Base-by-base conservation (phyloP, 1,284 basidiomycete genomes). In the Agroathelia rolfsii region DNA sequence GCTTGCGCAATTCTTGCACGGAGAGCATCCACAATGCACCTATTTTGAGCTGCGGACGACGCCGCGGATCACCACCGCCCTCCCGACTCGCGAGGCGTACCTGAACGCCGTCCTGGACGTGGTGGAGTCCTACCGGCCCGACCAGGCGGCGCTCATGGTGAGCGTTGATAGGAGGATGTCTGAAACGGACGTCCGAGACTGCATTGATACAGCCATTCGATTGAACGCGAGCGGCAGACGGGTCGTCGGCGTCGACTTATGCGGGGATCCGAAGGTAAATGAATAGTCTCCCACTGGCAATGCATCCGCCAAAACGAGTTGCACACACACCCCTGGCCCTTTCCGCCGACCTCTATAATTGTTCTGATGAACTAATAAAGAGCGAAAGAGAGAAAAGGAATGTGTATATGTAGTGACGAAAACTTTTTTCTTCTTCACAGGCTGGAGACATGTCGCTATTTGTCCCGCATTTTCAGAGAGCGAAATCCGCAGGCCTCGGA, bases 191-290 rank as follows among this genome's bases (percentile, higher is more conserved):
- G 53, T 73, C 21, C 40, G 49, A 12, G 78, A 84, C 41, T 72
- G 72, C 38, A 52, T 86, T 0, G 55, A 59, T 7, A 54, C 78
- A 12, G 79, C 80, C 0, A 59, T 69, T 5, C 49, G 53, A 34
- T 48, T 89, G 34, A 75, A 64, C 38, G 41, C 50, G 1, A 66
- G 66, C 22, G 79, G 80, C 0, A 50, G 72, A 28, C 60, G 76
- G 3, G 61, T 89, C 3, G 79, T 88, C 6, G 86, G 83, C 4
- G 52, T 90, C 3, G 86, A 90, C 55, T 54, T 90, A 1, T 87
- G 84, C 43, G 86, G 86, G 0, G 71, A 85, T 53, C 83, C 84
- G 0, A 48, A 51, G 37, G 66, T 69, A 32, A 24, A 56, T 48
- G 6, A 16, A 8, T 17, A 3, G 14, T 15, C 32, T 13, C 17